A percentile compares a stretch with the other conserved stretches of the same genome.
Evolutionary conservation across 2,329 filamentous ascomycete genomes (phyloP).

Genomic region (Arthrobotrys pseudoclavata): DNA sequence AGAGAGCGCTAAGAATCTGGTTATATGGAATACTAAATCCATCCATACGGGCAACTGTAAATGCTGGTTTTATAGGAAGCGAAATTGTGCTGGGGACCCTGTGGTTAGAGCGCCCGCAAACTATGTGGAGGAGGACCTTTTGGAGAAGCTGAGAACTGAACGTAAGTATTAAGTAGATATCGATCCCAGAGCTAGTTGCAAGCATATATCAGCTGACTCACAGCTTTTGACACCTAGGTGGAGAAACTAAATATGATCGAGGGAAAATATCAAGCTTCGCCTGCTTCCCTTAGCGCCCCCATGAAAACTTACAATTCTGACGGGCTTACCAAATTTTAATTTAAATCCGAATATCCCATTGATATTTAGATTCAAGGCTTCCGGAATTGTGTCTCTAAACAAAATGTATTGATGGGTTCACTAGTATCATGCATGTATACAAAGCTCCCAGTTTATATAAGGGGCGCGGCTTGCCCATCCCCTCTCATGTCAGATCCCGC

Average conservation of each 20-base stretch:
- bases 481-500: constrained; percentile 89
- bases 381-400: neutral
- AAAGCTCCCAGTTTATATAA: constrained; percentile 51
- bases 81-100: neutral
- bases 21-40: constrained; percentile 27
- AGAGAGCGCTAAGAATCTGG: constrained; percentile 2
- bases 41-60: constrained; percentile 21
- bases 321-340: too few relatives aligned
- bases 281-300: neutral
- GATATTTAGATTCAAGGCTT: too few relatives aligned
- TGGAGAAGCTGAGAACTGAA: constrained; percentile 5
- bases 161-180: constrained; percentile 7
- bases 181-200: too few relatives aligned
- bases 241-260: neutral
- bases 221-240: neutral
- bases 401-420: neutral
- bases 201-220: neutral
- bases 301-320: neutral
- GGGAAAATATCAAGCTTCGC: constrained; percentile 29
- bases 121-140: constrained; percentile 19
- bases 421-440: neutral
- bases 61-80: constrained; percentile 28
- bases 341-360: too few relatives aligned
- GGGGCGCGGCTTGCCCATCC: constrained; percentile 79
- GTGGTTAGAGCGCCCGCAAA: neutral